Evolutionary conservation across 805 yeast genomes (phyloP).

Genomic region (Torulaspora microellipsoides): DNA sequence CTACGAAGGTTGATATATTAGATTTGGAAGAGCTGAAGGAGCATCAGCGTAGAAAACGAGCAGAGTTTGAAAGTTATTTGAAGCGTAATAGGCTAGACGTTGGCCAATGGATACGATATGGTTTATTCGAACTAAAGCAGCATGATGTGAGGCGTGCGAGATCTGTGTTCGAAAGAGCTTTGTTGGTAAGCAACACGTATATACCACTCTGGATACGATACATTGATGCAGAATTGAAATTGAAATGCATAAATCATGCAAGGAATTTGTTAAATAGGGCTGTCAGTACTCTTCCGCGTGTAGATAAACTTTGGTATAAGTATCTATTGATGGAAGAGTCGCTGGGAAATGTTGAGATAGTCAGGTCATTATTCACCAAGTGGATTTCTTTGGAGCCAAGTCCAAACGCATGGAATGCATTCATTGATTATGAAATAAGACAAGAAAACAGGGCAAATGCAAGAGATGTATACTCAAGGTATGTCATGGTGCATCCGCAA

Average conservation of each 20-base stretch:
- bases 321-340: constrained; percentile 82
- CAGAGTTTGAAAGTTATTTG: constrained; percentile 82
- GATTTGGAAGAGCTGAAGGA: constrained; percentile 81
- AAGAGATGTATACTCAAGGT: constrained; percentile 53
- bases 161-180: constrained; percentile 81
- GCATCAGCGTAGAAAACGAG: constrained; percentile 68
- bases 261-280: constrained; percentile 80
- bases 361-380: constrained; percentile 61
- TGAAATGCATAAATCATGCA: constrained; percentile 79
- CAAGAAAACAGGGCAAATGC: constrained; percentile 55
- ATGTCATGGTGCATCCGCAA: constrained; percentile 48
- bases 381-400: constrained; percentile 82
- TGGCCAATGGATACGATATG: constrained; percentile 91
- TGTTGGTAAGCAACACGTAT: constrained; percentile 68
- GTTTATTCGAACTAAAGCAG: constrained; percentile 78
- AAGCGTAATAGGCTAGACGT: constrained; percentile 75
- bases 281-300: constrained; percentile 65
- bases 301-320: constrained; percentile 81
- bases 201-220: constrained; percentile 86
- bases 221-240: constrained; percentile 68
- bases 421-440: constrained; percentile 65
- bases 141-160: constrained; percentile 76
- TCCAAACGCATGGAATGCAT: constrained; percentile 67
- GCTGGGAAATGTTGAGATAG: constrained; percentile 56
- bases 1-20: constrained; percentile 42